Percentiles rank a stretch among this genome's conserved stretches.
These are phyloP conservation scores for Fagus crenata DNA, from an alignment of 306 rosid species.

Conservation along the genomic window DNA sequence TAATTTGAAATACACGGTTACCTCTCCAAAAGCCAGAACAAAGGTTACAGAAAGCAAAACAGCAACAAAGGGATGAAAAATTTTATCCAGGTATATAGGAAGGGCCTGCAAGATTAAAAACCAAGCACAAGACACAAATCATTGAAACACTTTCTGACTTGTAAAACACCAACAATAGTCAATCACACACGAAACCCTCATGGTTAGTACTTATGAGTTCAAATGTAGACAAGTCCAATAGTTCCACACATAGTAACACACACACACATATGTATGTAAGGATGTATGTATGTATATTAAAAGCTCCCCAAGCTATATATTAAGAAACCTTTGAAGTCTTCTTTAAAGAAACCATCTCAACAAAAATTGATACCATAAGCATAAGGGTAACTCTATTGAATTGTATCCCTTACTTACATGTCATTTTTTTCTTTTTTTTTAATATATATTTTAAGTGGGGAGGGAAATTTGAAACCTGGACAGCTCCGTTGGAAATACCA, in stretches of 20 bases:
- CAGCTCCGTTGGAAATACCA: too few species aligned
- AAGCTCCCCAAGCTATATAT: too few species aligned
- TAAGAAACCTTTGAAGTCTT: too few species aligned
- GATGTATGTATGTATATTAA: too few species aligned
- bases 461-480: too few species aligned
- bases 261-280: too few species aligned
- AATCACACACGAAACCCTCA: neutral
- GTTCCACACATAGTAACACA: too few species aligned
- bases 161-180: neutral
- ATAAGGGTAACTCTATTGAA: neutral
- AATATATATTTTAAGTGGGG: too few species aligned
- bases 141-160: neutral
- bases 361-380: neutral
- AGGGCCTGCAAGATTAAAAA: conserved; percentile 67
- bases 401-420: too few species aligned
- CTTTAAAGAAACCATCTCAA: too few species aligned
- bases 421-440: too few species aligned
- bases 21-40: conserved; percentile 87
- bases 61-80: conserved; percentile 77
- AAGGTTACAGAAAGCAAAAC: conserved; percentile 82
- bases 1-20: conserved; percentile 25
- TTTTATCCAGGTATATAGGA: conserved; percentile 76
- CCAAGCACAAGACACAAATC: conserved; percentile 1
- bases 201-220: neutral
- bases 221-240: neutral